phyloP scores from a whole-genome alignment of 768 basidiomycete genomes.

The Serendipita indica region DNA sequence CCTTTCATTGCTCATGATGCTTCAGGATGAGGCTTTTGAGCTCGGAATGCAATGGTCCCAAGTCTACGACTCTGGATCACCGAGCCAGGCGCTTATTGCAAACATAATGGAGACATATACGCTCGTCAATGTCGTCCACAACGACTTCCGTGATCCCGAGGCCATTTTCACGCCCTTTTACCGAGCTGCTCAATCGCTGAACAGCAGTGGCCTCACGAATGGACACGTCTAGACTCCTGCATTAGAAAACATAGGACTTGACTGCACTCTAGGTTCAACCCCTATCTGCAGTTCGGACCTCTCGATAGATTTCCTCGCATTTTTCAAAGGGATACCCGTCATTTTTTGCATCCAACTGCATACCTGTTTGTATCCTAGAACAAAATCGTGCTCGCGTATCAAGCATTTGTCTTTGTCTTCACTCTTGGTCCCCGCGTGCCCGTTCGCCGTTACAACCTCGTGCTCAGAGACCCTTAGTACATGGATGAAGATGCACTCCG shows the following conservation, averaged over 20 bases:
- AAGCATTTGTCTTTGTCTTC: slow-evolving; percentile 22
- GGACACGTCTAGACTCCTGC: too few species aligned
- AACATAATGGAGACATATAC: slow-evolving; percentile 66
- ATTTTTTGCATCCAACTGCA: slow-evolving; percentile 10
- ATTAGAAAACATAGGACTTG: too few species aligned
- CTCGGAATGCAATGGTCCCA: slow-evolving; percentile 84
- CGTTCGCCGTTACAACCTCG: slow-evolving; percentile 13
- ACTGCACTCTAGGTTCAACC: slow-evolving; percentile 9
- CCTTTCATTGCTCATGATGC: slow-evolving; percentile 12
- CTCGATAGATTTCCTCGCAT: slow-evolving; percentile 7
- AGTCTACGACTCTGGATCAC: slow-evolving; percentile 64
- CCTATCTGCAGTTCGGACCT: neutral
- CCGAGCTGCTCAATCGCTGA: slow-evolving; percentile 1
- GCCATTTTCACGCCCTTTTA: slow-evolving; percentile 79
- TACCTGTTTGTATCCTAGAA: neutral
- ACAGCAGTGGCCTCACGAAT: neutral
- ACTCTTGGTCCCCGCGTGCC: slow-evolving; percentile 29
- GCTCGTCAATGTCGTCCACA: slow-evolving; percentile 93
- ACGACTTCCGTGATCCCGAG: slow-evolving; percentile 74
- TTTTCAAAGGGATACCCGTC: neutral
- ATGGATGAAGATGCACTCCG: neutral
- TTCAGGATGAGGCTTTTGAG: slow-evolving; percentile 84
- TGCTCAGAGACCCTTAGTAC: neutral
- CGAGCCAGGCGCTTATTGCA: slow-evolving; percentile 58
- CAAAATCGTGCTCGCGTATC: slow-evolving; percentile 25